Evolutionary conservation across 129 eudicot species (phyloP).

Genomic region (Ambrosia trifida): DNA sequence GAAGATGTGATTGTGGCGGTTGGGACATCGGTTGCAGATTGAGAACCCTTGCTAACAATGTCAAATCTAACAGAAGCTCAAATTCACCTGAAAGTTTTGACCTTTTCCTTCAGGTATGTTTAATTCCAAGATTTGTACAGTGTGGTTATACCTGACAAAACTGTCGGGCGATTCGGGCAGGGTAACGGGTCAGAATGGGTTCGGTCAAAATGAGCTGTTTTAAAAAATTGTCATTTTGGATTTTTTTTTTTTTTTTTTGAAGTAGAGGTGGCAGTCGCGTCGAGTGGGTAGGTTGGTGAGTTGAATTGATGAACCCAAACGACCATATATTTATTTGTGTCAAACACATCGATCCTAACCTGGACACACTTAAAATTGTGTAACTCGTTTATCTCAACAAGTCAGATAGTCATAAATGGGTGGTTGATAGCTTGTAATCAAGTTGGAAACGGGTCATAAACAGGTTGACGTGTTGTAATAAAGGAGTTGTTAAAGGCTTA

Average conservation of each 20-base stretch:
- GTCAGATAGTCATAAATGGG: not conserved
- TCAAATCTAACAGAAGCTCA: constrained; percentile 22
- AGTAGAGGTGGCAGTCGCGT: not conserved
- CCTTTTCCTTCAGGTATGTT: constrained; percentile 73
- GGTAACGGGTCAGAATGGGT: no score
- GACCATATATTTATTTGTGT: not conserved
- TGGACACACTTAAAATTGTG: not conserved
- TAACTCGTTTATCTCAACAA: not conserved
- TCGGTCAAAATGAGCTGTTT: not conserved
- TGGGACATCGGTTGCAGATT: constrained; percentile 92
- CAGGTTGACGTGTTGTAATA: not conserved
- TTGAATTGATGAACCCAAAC: not conserved
- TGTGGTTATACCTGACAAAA: not conserved
- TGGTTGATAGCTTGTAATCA: not conserved
- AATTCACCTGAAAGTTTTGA: constrained; percentile 39
- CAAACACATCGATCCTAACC: not conserved
- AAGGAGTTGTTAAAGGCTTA: not conserved
- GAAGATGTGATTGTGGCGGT: constrained; percentile 91
- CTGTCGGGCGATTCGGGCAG: no score
- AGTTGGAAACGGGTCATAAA: not conserved
- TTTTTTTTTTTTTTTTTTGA: no score
- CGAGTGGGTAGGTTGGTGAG: not conserved
- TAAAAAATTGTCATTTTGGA: no score
- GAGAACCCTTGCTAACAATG: constrained; percentile 47
- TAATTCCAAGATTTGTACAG: not conserved